phyloP scores from a whole-genome alignment of 768 basidiomycete species.

The Podaxis rugospora region DNA sequence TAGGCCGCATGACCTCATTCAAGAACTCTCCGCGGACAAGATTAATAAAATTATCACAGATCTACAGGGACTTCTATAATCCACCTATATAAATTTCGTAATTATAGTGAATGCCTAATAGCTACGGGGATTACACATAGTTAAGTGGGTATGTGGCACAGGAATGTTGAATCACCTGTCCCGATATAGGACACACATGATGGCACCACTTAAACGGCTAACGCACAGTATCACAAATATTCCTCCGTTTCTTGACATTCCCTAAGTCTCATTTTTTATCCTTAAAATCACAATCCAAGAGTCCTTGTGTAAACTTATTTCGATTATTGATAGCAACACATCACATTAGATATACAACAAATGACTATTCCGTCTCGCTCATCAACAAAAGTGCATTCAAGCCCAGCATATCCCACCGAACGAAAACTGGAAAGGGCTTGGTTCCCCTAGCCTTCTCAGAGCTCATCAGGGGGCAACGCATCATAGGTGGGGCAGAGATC shows the following conservation, averaged over 20 bases:
- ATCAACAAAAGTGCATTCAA: background rate
- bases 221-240: background rate
- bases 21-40: no score
- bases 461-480: constrained; percentile 3
- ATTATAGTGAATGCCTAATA: no score
- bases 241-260: background rate
- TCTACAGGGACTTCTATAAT: no score
- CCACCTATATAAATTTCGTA: no score
- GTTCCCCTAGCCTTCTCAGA: background rate
- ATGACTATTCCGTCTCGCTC: background rate
- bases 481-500: constrained; percentile 22
- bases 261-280: background rate
- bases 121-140: no score
- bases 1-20: no score
- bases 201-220: background rate
- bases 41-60: no score
- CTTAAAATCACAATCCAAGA: background rate
- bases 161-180: background rate
- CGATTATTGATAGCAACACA: background rate
- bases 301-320: background rate
- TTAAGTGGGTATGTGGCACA: background rate
- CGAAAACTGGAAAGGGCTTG: background rate
- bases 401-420: background rate
- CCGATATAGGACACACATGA: background rate
- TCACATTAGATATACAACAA: background rate